Evolutionary conservation across 1,284 basidiomycete genomes (phyloP).

Genomic region (Papiliotrema nemorosa): DNA sequence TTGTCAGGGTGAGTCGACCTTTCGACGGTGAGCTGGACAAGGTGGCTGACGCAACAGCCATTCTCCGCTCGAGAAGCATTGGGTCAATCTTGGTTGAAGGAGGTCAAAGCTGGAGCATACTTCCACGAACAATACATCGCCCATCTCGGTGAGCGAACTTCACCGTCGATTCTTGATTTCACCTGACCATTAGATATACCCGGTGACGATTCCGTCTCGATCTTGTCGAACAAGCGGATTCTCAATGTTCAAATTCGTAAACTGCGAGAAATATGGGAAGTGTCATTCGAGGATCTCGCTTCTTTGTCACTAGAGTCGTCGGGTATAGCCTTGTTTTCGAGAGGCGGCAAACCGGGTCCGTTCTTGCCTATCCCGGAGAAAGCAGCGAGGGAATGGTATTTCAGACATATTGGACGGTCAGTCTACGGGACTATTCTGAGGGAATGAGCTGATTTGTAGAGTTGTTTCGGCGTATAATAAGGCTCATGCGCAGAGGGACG

Average conservation of each 20-base stretch:
- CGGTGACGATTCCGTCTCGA: constrained; percentile 76
- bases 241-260: constrained; percentile 82
- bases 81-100: constrained; percentile 94
- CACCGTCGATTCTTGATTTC: not conserved
- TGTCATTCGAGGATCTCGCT: constrained; percentile 80
- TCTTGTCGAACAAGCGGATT: constrained; percentile 74
- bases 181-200: constrained; percentile 59
- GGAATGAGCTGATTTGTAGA: constrained; percentile 11
- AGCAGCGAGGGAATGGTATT: constrained; percentile 56
- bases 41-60: constrained; percentile 55
- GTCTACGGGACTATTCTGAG: constrained; percentile 8
- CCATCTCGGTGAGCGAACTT: constrained; percentile 65
- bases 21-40: no score
- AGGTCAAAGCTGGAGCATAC: constrained; percentile 68
- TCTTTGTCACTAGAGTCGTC: constrained; percentile 84
- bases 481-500: constrained; percentile 12
- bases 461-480: constrained; percentile 44
- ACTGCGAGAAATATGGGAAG: constrained; percentile 86
- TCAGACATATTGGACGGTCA: constrained; percentile 54
- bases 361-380: constrained; percentile 56
- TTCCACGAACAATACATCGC: constrained; percentile 85
- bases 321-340: constrained; percentile 75
- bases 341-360: constrained; percentile 55
- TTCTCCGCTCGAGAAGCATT: constrained; percentile 85
- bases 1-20: constrained; percentile 64